These are phyloP conservation scores for Linum trigynum DNA, from an alignment of 345 rosid species.

Conservation along the genomic window DNA sequence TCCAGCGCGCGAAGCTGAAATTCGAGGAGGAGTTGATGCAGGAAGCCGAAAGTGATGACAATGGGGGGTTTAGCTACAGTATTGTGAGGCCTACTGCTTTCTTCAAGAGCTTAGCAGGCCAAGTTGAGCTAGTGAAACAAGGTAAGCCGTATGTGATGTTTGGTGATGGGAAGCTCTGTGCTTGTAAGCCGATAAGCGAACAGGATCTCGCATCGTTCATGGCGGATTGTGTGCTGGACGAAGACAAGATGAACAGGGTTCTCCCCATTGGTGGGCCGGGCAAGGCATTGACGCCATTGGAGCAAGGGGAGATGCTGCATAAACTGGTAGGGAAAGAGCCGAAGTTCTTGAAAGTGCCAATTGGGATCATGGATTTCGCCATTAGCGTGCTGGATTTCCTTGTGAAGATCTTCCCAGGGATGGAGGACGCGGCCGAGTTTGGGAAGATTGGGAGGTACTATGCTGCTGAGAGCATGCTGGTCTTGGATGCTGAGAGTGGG, in stretches of 20 bases:
- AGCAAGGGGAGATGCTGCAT: slow-evolving; percentile 83
- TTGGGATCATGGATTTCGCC: slow-evolving; percentile 81
- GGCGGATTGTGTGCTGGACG: slow-evolving; percentile 64
- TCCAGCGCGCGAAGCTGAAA: slow-evolving; percentile 83
- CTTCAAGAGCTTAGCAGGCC: slow-evolving; percentile 90
- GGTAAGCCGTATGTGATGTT: slow-evolving; percentile 98
- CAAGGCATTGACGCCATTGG: slow-evolving; percentile 75
- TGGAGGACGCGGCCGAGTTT: slow-evolving; percentile 92
- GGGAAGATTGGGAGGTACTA: slow-evolving; percentile 94
- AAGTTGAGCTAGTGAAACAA: slow-evolving; percentile 89
- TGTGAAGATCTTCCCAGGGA: slow-evolving; percentile 55
- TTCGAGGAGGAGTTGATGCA: slow-evolving; percentile 70
- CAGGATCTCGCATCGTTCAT: slow-evolving; percentile 73
- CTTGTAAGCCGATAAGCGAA: slow-evolving; percentile 95
- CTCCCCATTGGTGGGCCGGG: slow-evolving; percentile 97
- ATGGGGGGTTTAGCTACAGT: slow-evolving; percentile 47
- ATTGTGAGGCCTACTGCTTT: slow-evolving; percentile 95
- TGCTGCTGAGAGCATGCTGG: slow-evolving; percentile 90
- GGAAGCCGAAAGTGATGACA: slow-evolving; percentile 20
- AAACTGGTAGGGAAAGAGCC: slow-evolving; percentile 65
- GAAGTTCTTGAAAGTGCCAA: slow-evolving; percentile 81
- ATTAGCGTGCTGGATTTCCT: slow-evolving; percentile 62
- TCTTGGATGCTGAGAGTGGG: slow-evolving; percentile 76
- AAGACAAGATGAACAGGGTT: slow-evolving; percentile 58
- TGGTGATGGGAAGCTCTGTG: slow-evolving; percentile 85